Percentiles rank a stretch among this genome's conserved stretches.
These are phyloP conservation scores for Hypoxylon sp. DNA, from an alignment of 2,329 filamentous ascomycete species.

Conservation along the genomic window DNA sequence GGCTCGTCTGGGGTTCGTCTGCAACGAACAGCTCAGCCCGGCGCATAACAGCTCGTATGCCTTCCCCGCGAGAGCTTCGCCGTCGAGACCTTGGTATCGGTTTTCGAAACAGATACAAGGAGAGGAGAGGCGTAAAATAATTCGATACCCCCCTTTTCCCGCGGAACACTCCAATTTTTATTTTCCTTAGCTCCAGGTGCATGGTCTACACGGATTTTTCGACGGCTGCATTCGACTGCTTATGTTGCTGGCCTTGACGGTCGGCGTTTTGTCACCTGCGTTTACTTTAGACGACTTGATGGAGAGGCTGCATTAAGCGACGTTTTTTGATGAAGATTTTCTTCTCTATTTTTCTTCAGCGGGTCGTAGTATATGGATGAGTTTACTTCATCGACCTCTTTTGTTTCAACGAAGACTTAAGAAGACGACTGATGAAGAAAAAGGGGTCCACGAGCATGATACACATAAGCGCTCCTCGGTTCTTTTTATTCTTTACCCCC, in stretches of 20 bases:
- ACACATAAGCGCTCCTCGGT: too few species aligned
- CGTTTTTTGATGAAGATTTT: slow-evolving; percentile 1
- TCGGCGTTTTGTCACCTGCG: not conserved
- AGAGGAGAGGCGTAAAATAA: slow-evolving; percentile 9
- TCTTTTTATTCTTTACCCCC: too few species aligned
- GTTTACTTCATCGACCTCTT: too few species aligned
- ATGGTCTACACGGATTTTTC: slow-evolving; percentile 15
- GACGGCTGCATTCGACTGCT: slow-evolving; percentile 2
- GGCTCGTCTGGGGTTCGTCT: slow-evolving; percentile 39
- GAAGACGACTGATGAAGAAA: too few species aligned
- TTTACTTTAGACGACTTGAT: slow-evolving; percentile 22
- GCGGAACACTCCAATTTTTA: not conserved
- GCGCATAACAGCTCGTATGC: slow-evolving; percentile 38
- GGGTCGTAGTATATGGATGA: slow-evolving; percentile 21
- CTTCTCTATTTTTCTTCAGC: not conserved
- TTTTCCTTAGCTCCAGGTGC: slow-evolving; percentile 16
- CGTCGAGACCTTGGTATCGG: not conserved
- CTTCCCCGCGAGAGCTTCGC: slow-evolving; percentile 6
- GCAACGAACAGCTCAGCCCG: slow-evolving; percentile 46
- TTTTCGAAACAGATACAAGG: not conserved
- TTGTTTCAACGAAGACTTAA: too few species aligned
- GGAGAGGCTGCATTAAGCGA: slow-evolving; percentile 13
- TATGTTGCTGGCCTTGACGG: slow-evolving; percentile 22
- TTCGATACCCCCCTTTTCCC: slow-evolving; percentile 21
- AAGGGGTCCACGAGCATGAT: too few species aligned